Conservation (phyloP, 495 filamentous ascomycete species). For the Penicillium canescens region DNA sequence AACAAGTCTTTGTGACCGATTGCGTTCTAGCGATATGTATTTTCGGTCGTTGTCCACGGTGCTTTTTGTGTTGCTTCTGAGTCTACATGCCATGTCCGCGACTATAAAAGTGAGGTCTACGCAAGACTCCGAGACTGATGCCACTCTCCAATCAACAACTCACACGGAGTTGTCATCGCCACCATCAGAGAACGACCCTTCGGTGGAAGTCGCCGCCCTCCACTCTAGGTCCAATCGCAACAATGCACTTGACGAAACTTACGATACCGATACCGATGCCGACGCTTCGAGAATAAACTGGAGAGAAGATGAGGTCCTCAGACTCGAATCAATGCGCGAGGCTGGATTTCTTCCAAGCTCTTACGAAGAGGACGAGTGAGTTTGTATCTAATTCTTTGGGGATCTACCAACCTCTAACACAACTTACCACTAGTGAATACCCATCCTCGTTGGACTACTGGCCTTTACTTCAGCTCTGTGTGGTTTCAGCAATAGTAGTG, state of each 20-base stretch:
- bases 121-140: not conserved
- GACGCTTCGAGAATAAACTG: not conserved
- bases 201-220: not conserved
- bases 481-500: slow-evolving; percentile 2
- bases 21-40: not conserved
- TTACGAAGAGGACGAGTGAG: not conserved
- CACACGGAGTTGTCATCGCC: not conserved
- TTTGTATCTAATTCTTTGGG: not conserved
- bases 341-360: slow-evolving; percentile 1
- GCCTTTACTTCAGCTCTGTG: not conserved
- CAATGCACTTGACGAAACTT: not conserved
- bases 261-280: not conserved
- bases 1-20: not conserved
- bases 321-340: not conserved
- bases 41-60: not conserved
- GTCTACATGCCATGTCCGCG: not conserved
- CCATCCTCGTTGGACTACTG: not conserved
- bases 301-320: not conserved
- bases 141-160: not conserved
- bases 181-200: not conserved
- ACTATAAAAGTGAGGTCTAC: not conserved
- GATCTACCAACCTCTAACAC: not conserved
- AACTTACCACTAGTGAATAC: not conserved
- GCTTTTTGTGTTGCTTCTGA: not conserved
- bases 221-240: not conserved